Conservation (phyloP, 257 asterid species). For the Nicotiana sylvestris region DNA sequence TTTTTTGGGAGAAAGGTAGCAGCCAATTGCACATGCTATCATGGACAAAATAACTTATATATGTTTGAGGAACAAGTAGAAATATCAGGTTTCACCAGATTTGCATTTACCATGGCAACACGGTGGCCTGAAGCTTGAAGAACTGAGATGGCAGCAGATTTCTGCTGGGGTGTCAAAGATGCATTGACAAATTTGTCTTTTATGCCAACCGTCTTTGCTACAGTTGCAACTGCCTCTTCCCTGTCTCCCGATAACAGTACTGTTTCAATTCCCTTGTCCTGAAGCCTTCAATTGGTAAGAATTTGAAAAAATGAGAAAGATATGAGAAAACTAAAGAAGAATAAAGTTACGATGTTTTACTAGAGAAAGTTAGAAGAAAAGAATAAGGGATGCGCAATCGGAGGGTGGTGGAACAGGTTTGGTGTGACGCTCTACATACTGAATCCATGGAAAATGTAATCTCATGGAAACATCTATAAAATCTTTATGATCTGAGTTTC, state of each 20-base stretch:
- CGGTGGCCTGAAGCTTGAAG: conserved; percentile 83
- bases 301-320: not conserved
- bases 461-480: not conserved
- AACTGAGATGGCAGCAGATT: conserved; percentile 59
- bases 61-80: conserved; percentile 47
- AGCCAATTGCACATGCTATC: not conserved
- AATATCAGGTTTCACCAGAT: conserved; percentile 11
- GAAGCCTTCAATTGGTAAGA: conserved; percentile 52
- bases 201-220: conserved; percentile 73
- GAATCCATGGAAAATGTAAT: not conserved
- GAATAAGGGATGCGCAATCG: not conserved
- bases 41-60: not conserved
- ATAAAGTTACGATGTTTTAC: not conserved
- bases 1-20: not conserved
- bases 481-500: not conserved
- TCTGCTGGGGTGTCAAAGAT: conserved; percentile 80
- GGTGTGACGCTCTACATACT: not conserved
- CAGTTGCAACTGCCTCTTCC: conserved; percentile 99
- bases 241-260: conserved; percentile 95
- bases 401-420: not conserved
- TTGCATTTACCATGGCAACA: conserved; percentile 78
- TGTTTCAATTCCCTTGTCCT: conserved; percentile 71
- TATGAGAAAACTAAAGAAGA: conserved; percentile 12
- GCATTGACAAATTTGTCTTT: conserved; percentile 63
- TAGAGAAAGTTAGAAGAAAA: not conserved